Evolutionary conservation across 495 filamentous ascomycete genomes (phyloP), one percentile per base, ranked within the genome.

Genomic region (Talaromyces trachyspermus): DNA sequence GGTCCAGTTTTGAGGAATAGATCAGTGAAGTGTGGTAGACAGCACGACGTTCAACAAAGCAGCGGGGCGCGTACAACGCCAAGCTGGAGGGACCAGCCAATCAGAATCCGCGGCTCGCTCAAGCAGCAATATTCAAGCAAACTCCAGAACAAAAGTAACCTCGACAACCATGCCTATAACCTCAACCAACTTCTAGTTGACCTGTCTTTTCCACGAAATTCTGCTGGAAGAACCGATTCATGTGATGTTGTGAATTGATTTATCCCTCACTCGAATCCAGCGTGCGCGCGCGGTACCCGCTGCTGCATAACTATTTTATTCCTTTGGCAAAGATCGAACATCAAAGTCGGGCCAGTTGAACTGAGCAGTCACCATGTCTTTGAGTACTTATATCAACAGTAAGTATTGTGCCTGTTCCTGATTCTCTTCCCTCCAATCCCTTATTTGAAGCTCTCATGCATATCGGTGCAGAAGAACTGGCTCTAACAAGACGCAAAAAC

Each of bases 381-480:
- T 86, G 29, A 76, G 79, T 53, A 54, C 69, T 24, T 85, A 84
- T 61, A 70, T 86, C 42, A 81, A 84, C 49, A 83, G 82, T 85
- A 63, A 64, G 72, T n/a, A n/a, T n/a, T n/a, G n/a, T n/a, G n/a
- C n/a, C n/a, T n/a, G n/a, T n/a, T n/a, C n/a, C 56, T 23, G 24
- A 37, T 49, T 9, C 37, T 23, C 29, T 27, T 35, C 26, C 18
- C 26, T 55, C 49, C 56, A 62, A 59, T 66, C 66, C 50, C 61
- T 53, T n/a, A n/a, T n/a, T n/a, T 30, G 27, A 6, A 6, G 27
- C 12, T 6, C 27, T 12, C 27, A 7, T 30, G 27, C 6, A 30
- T 30, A 6, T 6, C 6, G 27, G 7, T 30, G 27, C 27, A 30
- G 27, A 30, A 30, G 6, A 30, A 30, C 27, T 30, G 6, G 7